Conservation (phyloP, 169 alveolate species). For the Eimeria praecox region DNA sequence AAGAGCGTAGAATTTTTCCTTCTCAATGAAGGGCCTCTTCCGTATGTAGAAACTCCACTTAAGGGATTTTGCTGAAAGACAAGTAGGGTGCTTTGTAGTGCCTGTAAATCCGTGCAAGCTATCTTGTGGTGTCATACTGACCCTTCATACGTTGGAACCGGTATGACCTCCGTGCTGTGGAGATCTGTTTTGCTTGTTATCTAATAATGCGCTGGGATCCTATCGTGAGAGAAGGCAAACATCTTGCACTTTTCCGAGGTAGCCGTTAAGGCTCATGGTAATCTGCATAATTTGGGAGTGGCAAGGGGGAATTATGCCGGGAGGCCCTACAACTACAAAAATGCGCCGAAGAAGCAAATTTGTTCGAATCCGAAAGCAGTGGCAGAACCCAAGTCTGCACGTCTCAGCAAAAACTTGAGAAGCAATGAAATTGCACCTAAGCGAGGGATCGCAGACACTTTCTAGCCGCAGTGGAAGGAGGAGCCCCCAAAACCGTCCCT, state of each 20-base stretch:
- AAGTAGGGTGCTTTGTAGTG: neutral
- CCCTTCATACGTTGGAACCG: neutral
- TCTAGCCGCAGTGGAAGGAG: too few species aligned
- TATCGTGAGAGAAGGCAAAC: neutral
- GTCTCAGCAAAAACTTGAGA: neutral
- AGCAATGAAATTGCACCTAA: too few species aligned
- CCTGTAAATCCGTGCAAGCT: neutral
- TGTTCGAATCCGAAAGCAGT: neutral
- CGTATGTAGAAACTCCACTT: neutral
- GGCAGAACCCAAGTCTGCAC: neutral
- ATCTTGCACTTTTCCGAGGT: neutral
- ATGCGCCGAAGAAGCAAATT: neutral
- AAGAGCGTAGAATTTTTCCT: neutral
- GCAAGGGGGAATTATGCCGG: neutral
- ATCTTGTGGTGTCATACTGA: neutral
- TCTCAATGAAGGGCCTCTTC: neutral
- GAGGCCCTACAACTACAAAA: neutral
- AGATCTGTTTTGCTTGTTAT: neutral
- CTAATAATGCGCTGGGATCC: neutral
- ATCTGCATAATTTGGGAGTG: too few species aligned
- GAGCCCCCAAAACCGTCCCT: too few species aligned
- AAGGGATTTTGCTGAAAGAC: neutral
- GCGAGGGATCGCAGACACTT: too few species aligned
- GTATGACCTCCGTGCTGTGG: neutral
- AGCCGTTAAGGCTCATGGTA: neutral